Evolutionary conservation across 208 protist species (phyloP).

Genomic region (Herpetomonas samuelpessoai): DNA sequence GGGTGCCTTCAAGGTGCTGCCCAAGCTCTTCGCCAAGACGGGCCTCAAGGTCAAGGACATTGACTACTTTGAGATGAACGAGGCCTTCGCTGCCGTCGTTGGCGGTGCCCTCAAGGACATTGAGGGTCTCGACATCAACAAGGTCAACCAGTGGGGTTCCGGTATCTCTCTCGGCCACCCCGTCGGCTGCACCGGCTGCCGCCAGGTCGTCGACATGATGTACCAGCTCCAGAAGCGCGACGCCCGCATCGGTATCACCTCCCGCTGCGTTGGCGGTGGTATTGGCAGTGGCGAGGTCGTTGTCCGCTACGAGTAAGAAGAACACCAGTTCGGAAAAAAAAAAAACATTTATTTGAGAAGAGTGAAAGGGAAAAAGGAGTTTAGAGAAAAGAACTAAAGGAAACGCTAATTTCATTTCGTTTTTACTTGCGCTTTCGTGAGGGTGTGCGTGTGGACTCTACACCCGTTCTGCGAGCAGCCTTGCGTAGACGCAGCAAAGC

Average conservation of each 20-base stretch:
- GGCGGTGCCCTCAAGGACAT: constrained; percentile 84
- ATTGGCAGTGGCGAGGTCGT: constrained; percentile 91
- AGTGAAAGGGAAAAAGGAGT: not conserved
- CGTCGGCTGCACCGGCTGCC: constrained; percentile 90
- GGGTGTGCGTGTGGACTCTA: no score
- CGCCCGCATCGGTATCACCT: constrained; percentile 73
- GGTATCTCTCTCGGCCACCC: constrained; percentile 95
- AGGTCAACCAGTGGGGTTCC: constrained; percentile 95
- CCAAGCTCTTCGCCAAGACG: constrained; percentile 65
- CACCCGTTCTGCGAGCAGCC: no score
- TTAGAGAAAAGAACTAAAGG: not conserved
- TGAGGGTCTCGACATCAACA: constrained; percentile 65
- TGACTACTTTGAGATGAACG: constrained; percentile 96
- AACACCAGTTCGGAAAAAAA: constrained; percentile 6
- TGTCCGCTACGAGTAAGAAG: constrained; percentile 30
- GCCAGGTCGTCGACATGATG: constrained; percentile 85
- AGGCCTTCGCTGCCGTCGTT: constrained; percentile 96
- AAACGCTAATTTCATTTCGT: not conserved
- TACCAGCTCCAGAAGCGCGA: constrained; percentile 58
- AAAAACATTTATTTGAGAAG: constrained; percentile 4
- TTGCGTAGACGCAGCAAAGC: no score
- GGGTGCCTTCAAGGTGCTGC: constrained; percentile 85
- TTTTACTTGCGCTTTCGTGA: not conserved
- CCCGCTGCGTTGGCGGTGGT: constrained; percentile 96
- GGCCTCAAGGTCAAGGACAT: constrained; percentile 63